Evolutionary conservation across 371 early-diverging fungal species (phyloP), one percentile per base, ranked within the genome.

Genomic region (Actinomucor elegans): DNA sequence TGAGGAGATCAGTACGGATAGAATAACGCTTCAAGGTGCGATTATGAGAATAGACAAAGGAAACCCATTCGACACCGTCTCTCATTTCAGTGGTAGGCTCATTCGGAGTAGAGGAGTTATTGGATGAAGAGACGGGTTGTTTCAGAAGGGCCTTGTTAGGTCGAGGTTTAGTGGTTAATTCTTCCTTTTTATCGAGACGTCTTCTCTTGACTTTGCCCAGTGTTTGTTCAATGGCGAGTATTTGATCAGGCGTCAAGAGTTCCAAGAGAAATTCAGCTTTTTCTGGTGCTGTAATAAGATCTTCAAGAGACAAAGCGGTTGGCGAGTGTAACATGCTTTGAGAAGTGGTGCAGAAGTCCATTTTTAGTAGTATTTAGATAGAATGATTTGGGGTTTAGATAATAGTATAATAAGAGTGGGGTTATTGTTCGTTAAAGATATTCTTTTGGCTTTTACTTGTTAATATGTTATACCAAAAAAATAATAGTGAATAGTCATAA

Each of bases 1-100:
- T 67, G 24, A 89, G 86, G 45, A 94, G 73, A 70, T 94, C 94
- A 34, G 86, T 90, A 20, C 92, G 84, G 36, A 94, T 88, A 43
- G 75, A 78, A 61, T 89, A 93, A 41, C 85, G 80, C 35, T 82
- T 82, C 12, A 79, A 55, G 4, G 69, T 66, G 11, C 88, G 84
- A 53, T 85, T 84, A 36, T 79, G 74, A 15, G 88, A 83, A 58
- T 89, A 90, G 0, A 73, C 70, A 69, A 90, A 89, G 7, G 75
- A 73, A 33, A 90, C 77, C 81, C 82, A 90, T 57, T 88, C 86
- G 9, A 87, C 66, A 11, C 85, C 87, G 52, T 88, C 77, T 15
- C 57, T 70, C 14, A 73, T 57, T 40, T 77, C 76, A 12, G 70
- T 69, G 4, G 66, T 41, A 17, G 81, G 81, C 45, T 76, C 75